These are phyloP conservation scores for Aspergillus candidus DNA, from an alignment of 2,329 filamentous ascomycete genomes.

Conservation along the genomic window DNA sequence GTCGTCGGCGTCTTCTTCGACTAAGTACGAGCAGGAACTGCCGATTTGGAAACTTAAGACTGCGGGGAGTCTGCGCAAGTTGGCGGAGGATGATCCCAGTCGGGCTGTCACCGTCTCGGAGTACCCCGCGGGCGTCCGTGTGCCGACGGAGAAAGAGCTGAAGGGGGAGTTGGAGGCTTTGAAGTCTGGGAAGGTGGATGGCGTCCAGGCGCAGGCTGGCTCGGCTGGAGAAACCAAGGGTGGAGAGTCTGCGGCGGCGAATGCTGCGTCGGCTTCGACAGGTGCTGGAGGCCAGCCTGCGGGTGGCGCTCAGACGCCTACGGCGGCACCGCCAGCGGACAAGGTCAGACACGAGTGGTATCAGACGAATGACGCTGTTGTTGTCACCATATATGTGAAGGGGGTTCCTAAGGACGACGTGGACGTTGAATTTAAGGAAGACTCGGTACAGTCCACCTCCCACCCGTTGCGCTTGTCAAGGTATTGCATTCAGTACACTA, in stretches of 20 bases:
- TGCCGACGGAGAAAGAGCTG: conserved; percentile 38
- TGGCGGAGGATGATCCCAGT: conserved; percentile 47
- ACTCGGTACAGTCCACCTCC: conserved; percentile 32
- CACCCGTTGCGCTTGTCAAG: conserved; percentile 4
- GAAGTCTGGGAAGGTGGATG: conserved; percentile 20
- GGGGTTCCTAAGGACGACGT: conserved; percentile 54
- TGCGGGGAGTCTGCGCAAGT: conserved; percentile 44
- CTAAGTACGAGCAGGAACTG: conserved; percentile 33
- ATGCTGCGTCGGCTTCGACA: no score
- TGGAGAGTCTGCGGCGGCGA: not conserved
- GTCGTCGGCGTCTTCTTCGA: conserved; percentile 2
- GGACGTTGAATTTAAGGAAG: conserved; percentile 46
- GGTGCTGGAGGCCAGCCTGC: not conserved
- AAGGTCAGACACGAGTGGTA: conserved; percentile 67
- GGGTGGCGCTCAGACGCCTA: not conserved
- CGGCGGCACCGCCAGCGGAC: conserved; percentile 31
- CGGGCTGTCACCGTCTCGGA: conserved; percentile 45
- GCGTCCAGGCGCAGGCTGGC: not conserved
- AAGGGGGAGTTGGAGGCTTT: conserved; percentile 29
- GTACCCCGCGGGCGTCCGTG: conserved; percentile 44
- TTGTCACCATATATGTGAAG: conserved; percentile 61
- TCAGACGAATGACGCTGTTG: conserved; percentile 55
- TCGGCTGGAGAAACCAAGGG: conserved; percentile 1
- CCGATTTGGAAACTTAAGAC: conserved; percentile 56
- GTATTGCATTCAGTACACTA: conserved; percentile 13